Evolutionary conservation across 2,329 filamentous ascomycete genomes (phyloP).

Genomic region (Neonectria ditissima): DNA sequence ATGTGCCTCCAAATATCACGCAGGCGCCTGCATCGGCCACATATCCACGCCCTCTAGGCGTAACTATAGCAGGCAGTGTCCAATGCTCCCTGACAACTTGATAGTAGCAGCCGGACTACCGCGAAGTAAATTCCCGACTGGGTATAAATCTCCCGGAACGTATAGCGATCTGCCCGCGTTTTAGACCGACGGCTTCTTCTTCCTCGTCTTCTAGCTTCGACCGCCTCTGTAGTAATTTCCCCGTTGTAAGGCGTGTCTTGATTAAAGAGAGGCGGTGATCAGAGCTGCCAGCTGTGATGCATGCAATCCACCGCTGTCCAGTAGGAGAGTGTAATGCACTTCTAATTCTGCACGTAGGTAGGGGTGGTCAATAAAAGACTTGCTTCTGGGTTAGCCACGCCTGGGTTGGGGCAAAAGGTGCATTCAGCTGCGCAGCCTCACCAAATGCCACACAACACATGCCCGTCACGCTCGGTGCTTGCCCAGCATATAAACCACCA

Average conservation of each 20-base stretch:
- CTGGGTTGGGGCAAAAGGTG: slow-evolving; percentile 9
- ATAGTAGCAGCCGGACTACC: neutral
- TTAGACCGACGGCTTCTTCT: neutral
- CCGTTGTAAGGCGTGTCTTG: neutral
- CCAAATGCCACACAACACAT: neutral
- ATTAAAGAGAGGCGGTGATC: neutral
- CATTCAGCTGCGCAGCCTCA: neutral
- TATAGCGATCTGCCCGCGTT: neutral
- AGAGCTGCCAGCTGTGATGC: neutral
- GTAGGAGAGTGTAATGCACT: slow-evolving; percentile 3
- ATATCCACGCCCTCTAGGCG: slow-evolving; percentile 19
- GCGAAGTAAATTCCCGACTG: slow-evolving; percentile 8
- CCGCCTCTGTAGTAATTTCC: neutral
- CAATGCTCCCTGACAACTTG: neutral
- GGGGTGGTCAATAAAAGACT: slow-evolving; percentile 8
- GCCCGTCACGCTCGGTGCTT: neutral
- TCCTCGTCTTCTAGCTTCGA: slow-evolving; percentile 10
- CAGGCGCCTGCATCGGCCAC: slow-evolving; percentile 20
- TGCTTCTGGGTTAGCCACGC: slow-evolving; percentile 15
- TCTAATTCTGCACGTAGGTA: slow-evolving; percentile 6
- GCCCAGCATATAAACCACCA: slow-evolving; percentile 15
- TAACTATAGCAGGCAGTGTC: slow-evolving; percentile 4
- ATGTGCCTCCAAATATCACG: slow-evolving; percentile 1
- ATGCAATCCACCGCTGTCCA: slow-evolving; percentile 1
- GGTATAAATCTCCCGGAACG: neutral